Evolutionary conservation across 805 yeast genomes (phyloP), one percentile per base, ranked within the genome.

Genomic region (Ogataea pini): DNA sequence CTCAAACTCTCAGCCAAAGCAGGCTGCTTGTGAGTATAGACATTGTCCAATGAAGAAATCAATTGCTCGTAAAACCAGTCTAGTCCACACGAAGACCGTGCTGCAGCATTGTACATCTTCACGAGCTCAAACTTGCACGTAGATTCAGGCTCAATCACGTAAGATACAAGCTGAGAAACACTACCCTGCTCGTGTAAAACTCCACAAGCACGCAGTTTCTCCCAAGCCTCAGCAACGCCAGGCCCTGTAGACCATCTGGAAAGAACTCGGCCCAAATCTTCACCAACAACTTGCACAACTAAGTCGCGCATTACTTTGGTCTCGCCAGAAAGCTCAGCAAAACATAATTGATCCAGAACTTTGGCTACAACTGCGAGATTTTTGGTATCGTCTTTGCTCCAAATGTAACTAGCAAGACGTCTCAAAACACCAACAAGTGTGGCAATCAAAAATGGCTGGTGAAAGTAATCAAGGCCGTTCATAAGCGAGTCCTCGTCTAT

Each of bases 401-500:
- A 57, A 16, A 56, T 44, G 31, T 45, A 42, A 22, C 49, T 48
- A 8, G 57, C 48, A 19, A 64, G 17, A n/a, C 46, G 52, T 31
- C 55, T 53, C 18, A 62, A 38, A 2, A 82, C 76, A n/a, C 79
- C 78, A 5, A 79, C 68, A 28, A 82, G 60, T 10, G 84, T 77
- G 7, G 78, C 71, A 1, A 86, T 72, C 54, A 92, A 71, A 53
- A 88, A 86, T 2, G 89, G 86, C 59, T 91, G 96, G 38, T 86
- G 72, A 56, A 92, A 86, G 59, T 91, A 89, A 59, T 91, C 97
- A 29, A 92, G 71, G 0, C 97, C 97, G 47, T 86, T 87, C 41
- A 75, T 76, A 34, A 89, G 71, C 4, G 81, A 76, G 3, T 82
- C 83, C 8, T 76, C 63, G 54, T 82, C 85, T 3, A 88, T 72